Conservation (phyloP, 306 rosid genomes). For the Abrus precatorius region DNA sequence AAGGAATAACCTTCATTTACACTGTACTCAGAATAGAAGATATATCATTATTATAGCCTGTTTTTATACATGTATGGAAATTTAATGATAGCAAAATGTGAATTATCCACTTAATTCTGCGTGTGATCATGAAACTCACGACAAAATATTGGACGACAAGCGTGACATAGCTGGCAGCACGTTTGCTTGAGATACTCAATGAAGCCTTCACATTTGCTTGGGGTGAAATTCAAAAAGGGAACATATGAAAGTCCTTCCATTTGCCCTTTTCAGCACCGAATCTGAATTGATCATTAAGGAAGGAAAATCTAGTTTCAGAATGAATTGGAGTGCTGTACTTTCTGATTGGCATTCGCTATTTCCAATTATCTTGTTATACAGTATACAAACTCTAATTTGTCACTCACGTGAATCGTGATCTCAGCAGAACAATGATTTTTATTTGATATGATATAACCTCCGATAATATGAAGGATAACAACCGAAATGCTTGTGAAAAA, state of each 20-base stretch:
- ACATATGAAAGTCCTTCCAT: slow-evolving; percentile 20
- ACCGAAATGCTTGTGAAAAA: not conserved
- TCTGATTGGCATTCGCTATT: slow-evolving; percentile 1
- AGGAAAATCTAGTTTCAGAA: slow-evolving; percentile 23
- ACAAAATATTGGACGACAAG: not conserved
- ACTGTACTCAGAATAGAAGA: not conserved
- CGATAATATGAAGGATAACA: not conserved
- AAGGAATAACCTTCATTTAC: not conserved
- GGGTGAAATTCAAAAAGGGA: not conserved
- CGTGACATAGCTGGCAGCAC: slow-evolving; percentile 5
- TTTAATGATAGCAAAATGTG: not conserved
- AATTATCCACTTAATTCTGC: not conserved
- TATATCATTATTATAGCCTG: not conserved
- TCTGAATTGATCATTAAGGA: not conserved
- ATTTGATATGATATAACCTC: slow-evolving; percentile 39
- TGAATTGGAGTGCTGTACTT: slow-evolving; percentile 14
- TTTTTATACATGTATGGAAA: not conserved
- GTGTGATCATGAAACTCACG: slow-evolving; percentile 34
- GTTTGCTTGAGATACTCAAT: not conserved
- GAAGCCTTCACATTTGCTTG: not conserved
- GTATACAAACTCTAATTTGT: slow-evolving; percentile 16
- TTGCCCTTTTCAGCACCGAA: slow-evolving; percentile 2
- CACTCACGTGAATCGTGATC: slow-evolving; percentile 34
- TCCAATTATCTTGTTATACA: slow-evolving; percentile 22
- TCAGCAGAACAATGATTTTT: slow-evolving; percentile 43